phyloP scores from a whole-genome alignment of 106 monocot species.

The Chionographis japonica region DNA sequence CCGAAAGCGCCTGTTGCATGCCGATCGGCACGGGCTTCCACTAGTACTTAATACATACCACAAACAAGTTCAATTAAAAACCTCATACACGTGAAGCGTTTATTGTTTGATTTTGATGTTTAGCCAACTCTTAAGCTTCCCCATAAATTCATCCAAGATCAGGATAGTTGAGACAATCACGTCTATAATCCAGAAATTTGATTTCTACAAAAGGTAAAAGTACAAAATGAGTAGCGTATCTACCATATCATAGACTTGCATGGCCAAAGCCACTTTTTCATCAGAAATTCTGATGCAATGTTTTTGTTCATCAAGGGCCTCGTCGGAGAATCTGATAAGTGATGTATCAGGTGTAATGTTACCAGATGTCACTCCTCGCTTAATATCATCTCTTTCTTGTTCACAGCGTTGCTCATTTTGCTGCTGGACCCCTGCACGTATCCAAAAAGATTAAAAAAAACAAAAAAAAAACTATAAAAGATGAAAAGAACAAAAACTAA shows the following conservation, averaged over 20 bases:
- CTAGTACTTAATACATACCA: no score
- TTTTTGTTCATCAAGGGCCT: slow-evolving; percentile 87
- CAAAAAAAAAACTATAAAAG: neutral
- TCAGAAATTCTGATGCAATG: slow-evolving; percentile 88
- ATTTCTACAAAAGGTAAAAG: neutral
- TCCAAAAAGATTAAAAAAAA: slow-evolving; percentile 5
- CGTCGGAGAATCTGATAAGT: slow-evolving; percentile 79
- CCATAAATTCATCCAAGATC: no score
- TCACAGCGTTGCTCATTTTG: slow-evolving; percentile 92
- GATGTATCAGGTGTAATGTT: slow-evolving; percentile 44
- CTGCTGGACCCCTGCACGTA: slow-evolving; percentile 48
- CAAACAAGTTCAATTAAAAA: no score
- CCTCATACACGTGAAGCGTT: no score
- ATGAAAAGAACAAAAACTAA: neutral
- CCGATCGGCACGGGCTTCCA: no score
- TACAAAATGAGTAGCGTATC: neutral
- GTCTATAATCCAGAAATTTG: neutral
- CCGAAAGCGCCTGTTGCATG: no score
- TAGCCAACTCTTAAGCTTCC: no score
- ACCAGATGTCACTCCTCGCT: slow-evolving; percentile 55
- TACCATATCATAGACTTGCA: slow-evolving; percentile 92
- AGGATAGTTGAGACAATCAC: no score
- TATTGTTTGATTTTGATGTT: no score
- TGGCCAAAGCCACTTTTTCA: slow-evolving; percentile 87
- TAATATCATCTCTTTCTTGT: slow-evolving; percentile 81